Evolutionary conservation across 495 filamentous ascomycete species (phyloP).

Genomic region (Venustampulla echinocandica): DNA sequence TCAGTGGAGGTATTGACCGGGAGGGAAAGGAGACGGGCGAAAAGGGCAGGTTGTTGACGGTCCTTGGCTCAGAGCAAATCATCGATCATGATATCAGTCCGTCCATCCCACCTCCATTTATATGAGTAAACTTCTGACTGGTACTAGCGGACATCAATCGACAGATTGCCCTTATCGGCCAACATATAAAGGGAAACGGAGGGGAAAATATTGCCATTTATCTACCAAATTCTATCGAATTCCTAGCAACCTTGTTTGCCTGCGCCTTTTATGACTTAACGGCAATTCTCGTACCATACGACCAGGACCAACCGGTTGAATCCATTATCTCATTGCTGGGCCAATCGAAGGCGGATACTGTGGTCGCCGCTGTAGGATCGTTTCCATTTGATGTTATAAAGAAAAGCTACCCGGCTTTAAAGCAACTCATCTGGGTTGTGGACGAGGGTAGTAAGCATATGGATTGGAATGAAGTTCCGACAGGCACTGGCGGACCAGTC

Average conservation of each 20-base stretch:
- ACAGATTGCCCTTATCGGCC: conserved; percentile 82
- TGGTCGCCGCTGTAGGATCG: conserved; percentile 81
- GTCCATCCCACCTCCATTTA: conserved; percentile 1
- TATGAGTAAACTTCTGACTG: not conserved
- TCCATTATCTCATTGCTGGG: conserved; percentile 60
- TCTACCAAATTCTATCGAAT: conserved; percentile 87
- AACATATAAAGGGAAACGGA: conserved; percentile 55
- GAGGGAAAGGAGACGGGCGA: conserved; percentile 50
- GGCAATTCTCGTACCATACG: conserved; percentile 76
- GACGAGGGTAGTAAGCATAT: conserved; percentile 87
- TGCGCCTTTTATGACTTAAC: conserved; percentile 76
- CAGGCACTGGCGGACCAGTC: conserved; percentile 58
- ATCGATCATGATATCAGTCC: conserved; percentile 58
- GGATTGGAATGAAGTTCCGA: conserved; percentile 76
- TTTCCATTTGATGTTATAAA: conserved; percentile 69
- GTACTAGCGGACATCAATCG: conserved; percentile 56
- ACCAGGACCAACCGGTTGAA: conserved; percentile 61
- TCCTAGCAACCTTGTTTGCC: conserved; percentile 54
- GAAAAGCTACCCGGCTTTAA: conserved; percentile 56
- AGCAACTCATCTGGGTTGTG: conserved; percentile 85
- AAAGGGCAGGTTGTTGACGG: conserved; percentile 69
- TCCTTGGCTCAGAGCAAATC: conserved; percentile 65
- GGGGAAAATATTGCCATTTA: conserved; percentile 81
- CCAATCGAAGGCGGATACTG: conserved; percentile 61
- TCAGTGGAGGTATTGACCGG: conserved; percentile 52